These are phyloP conservation scores for Phytophthora europaea DNA, from an alignment of 352 stramenopile genomes.

Conservation along the genomic window DNA sequence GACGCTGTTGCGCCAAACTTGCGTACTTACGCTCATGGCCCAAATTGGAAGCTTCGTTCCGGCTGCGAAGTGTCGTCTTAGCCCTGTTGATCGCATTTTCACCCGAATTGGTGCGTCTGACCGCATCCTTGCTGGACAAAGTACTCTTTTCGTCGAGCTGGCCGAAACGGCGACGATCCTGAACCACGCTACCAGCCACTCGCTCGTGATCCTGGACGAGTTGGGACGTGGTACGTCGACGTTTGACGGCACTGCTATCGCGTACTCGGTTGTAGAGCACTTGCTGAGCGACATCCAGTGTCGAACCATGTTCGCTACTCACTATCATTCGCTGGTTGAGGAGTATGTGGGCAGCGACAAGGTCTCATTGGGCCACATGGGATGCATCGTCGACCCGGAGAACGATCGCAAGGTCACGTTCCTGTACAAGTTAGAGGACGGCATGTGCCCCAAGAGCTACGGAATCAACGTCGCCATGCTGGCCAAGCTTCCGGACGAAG, in stretches of 20 bases:
- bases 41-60: slow-evolving; percentile 99
- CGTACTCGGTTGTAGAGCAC: slow-evolving; percentile 97
- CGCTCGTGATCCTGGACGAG: slow-evolving; percentile 99
- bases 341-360: slow-evolving; percentile 74
- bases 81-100: slow-evolving; percentile 99
- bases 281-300: slow-evolving; percentile 90
- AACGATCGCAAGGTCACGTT: slow-evolving; percentile 98
- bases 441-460: slow-evolving; percentile 98
- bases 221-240: slow-evolving; percentile 99
- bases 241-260: slow-evolving; percentile 98
- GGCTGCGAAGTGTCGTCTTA: slow-evolving; percentile 94
- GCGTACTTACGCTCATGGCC: slow-evolving; percentile 97
- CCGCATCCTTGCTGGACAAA: slow-evolving; percentile 98
- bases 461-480: slow-evolving; percentile 99
- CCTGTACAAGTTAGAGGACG: slow-evolving; percentile 98
- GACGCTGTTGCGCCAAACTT: slow-evolving; percentile 98
- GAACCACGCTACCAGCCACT: slow-evolving; percentile 95
- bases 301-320: slow-evolving; percentile 98
- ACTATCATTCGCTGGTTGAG: slow-evolving; percentile 98
- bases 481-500: slow-evolving; percentile 96
- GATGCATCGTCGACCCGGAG: slow-evolving; percentile 80
- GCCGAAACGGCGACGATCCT: slow-evolving; percentile 98
- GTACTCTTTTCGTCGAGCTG: slow-evolving; percentile 99
- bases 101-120: slow-evolving; percentile 99
- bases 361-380: slow-evolving; percentile 86